Evolutionary conservation across 768 basidiomycete genomes (phyloP).

Genomic region (Gautieria morchelliformis): DNA sequence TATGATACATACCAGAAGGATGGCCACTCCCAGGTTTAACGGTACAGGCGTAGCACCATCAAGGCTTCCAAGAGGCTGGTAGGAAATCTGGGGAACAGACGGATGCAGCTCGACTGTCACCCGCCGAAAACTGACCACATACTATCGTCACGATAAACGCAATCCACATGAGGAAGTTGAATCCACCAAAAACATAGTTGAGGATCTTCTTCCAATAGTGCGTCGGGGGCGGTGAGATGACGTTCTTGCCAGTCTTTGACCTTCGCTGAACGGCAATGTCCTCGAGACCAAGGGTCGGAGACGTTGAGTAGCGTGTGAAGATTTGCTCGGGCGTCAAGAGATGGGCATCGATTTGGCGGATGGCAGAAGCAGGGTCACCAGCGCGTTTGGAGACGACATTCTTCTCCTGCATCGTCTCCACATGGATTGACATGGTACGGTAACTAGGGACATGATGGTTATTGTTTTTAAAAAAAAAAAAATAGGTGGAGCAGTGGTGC

Average conservation of each 20-base stretch:
- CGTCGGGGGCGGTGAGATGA: conserved; percentile 38
- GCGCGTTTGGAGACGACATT: conserved; percentile 13
- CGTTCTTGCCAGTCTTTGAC: conserved; percentile 34
- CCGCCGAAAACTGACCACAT: conserved; percentile 12
- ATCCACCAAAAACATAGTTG: conserved; percentile 48
- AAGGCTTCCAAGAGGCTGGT: background rate
- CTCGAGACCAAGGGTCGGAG: conserved; percentile 39
- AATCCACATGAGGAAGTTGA: conserved; percentile 47
- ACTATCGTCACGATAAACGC: conserved; percentile 41
- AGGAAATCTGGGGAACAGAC: too few relatives aligned
- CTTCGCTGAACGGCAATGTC: conserved; percentile 30
- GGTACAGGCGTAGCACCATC: background rate
- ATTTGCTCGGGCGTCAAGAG: conserved; percentile 31
- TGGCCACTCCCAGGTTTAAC: too few relatives aligned
- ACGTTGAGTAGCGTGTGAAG: conserved; percentile 34
- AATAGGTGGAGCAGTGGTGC: too few relatives aligned
- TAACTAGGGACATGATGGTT: conserved; percentile 17
- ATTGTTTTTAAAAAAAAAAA: too few relatives aligned
- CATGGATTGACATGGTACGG: conserved; percentile 37
- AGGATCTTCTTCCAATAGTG: conserved; percentile 40
- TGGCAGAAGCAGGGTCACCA: conserved; percentile 27
- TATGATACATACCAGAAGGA: too few relatives aligned
- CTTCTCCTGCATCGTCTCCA: conserved; percentile 21
- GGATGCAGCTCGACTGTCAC: background rate
- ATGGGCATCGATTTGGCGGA: conserved; percentile 42